phyloP scores from a whole-genome alignment of 306 rosid species.

The Vachellia pachyceras region DNA sequence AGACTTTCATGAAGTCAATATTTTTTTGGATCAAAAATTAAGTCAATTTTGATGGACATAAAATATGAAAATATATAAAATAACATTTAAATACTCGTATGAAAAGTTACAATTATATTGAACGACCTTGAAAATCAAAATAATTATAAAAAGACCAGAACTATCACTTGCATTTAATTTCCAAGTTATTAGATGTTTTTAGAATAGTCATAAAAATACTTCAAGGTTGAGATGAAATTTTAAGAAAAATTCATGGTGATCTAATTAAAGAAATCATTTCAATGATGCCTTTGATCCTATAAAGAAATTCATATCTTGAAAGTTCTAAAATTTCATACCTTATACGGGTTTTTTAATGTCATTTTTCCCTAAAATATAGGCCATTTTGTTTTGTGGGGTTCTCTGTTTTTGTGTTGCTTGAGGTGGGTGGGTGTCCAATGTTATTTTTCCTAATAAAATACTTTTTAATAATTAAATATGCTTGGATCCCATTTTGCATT shows the following conservation, averaged over 20 bases:
- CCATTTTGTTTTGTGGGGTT: neutral
- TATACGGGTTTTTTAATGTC: neutral
- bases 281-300: neutral
- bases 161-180: neutral
- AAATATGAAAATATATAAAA: neutral
- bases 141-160: neutral
- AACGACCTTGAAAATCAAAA: neutral
- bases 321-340: neutral
- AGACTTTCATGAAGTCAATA: conserved; percentile 24
- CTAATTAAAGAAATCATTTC: neutral
- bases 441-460: neutral
- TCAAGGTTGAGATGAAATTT: neutral
- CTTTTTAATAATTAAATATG: neutral
- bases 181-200: neutral
- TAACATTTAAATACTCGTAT: neutral
- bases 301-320: neutral
- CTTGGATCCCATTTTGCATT: neutral
- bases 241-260: neutral
- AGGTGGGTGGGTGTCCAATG: conserved; percentile 21
- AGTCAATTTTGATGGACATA: neutral
- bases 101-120: neutral
- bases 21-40: neutral
- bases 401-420: neutral
- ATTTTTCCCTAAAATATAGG: neutral
- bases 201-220: neutral